These are phyloP conservation scores for Catunica adiposa DNA, from an alignment of 2,329 filamentous ascomycete species.

Conservation along the genomic window DNA sequence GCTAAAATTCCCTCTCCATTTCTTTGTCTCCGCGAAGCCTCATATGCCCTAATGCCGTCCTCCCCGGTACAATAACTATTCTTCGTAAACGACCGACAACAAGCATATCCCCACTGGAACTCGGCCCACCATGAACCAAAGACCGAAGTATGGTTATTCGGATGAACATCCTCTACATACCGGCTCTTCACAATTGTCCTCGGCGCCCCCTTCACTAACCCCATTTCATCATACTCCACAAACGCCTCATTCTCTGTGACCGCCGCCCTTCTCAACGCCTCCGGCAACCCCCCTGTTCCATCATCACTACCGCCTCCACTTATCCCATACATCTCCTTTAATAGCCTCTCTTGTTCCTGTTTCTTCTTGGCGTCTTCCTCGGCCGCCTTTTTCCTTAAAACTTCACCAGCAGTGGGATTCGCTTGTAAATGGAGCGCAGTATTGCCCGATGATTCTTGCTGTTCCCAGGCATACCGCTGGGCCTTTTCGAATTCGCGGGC, in stretches of 20 bases:
- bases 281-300: slow-evolving; percentile 16
- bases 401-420: slow-evolving; percentile 85
- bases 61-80: slow-evolving; percentile 97
- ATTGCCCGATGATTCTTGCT: slow-evolving; percentile 65
- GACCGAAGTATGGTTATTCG: slow-evolving; percentile 81
- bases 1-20: slow-evolving; percentile 26
- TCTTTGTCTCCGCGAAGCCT: slow-evolving; percentile 52
- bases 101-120: slow-evolving; percentile 91
- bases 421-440: slow-evolving; percentile 82
- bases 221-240: slow-evolving; percentile 86
- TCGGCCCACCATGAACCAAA: slow-evolving; percentile 97
- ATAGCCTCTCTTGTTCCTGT: slow-evolving; percentile 47
- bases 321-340: slow-evolving; percentile 76
- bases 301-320: slow-evolving; percentile 37
- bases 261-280: slow-evolving; percentile 46
- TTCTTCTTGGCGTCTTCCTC: slow-evolving; percentile 57
- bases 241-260: slow-evolving; percentile 72
- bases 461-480: slow-evolving; percentile 86
- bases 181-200: slow-evolving; percentile 69
- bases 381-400: slow-evolving; percentile 61
- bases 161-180: slow-evolving; percentile 71
- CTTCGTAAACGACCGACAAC: slow-evolving; percentile 84
- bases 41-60: slow-evolving; percentile 65
- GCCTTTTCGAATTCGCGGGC: slow-evolving; percentile 84
- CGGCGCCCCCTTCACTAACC: slow-evolving; percentile 73